Base-by-base conservation (phyloP, 2,329 filamentous ascomycete genomes). In the Penicillium hordei region DNA sequence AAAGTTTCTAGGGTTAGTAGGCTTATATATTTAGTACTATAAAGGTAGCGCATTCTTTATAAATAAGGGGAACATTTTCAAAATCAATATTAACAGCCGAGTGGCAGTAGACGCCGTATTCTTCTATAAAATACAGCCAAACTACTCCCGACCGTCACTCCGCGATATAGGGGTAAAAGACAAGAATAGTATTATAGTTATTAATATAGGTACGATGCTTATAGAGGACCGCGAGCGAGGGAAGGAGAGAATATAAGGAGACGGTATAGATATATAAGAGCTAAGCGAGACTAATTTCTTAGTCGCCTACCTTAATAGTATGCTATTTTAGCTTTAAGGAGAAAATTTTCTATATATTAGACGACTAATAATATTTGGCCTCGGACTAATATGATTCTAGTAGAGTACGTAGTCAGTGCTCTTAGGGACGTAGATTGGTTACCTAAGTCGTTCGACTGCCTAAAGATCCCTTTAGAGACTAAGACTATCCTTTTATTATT, bases 41-140 rank as follows among this genome's bases (percentile, higher is more conserved):
- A 63, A 68, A 57, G 69, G 72, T 40, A 69, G 55, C 39, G 68
- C 65, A 40, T 76, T 75, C 58, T 65, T 70, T 51, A 69, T 72
- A 46, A 59, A 69, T 13, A 68, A 71, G 55, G 62, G 60, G 12
- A 62, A 65, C 53, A 8, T 45, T 31, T 38, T 65, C 36, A 59
- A 55, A 61, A n/a, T 66, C 29, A 67, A 63, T 8, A 65, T 69
- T 34, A 55, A 67, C 40, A 64, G 62, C 52, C 58, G 52, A 55
- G 62, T 68, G 7, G 59, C 27, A 52, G 56, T 69, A 13, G 62
- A 68, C 48, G 52, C 60, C 13, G 54, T 46, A 49, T 68, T 67
- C 57, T 67, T 67, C 51, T 27, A 57, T 56, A 21, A 68, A 60
- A 68, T 67, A 52, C 42, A 65, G 51, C 64, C 56, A 46, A 68